Conservation (phyloP, 2,329 filamentous ascomycete genomes). For the Aspergillus oerlinghausenensis region DNA sequence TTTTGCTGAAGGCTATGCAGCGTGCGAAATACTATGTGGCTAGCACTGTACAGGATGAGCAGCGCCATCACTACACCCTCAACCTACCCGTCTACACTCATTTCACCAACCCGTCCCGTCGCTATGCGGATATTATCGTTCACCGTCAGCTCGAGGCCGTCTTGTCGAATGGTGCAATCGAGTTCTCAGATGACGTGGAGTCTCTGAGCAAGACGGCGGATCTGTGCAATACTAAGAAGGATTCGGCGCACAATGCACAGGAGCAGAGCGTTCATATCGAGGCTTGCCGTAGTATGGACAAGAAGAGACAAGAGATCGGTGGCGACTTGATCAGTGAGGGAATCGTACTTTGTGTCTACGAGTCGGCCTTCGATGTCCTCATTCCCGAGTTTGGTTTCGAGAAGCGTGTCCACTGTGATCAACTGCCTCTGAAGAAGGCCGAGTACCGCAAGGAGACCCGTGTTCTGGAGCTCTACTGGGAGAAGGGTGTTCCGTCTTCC, state of each 20-base stretch:
- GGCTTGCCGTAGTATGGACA: constrained; percentile 93
- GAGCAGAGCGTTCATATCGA: constrained; percentile 99
- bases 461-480: constrained; percentile 95
- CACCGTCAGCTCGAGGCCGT: constrained; percentile 90
- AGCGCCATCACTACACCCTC: constrained; percentile 83
- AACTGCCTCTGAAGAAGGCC: constrained; percentile 96
- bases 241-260: constrained; percentile 93
- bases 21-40: constrained; percentile 92
- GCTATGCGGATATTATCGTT: constrained; percentile 91
- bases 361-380: constrained; percentile 95
- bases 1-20: constrained; percentile 91
- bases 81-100: constrained; percentile 95
- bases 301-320: constrained; percentile 76
- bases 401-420: constrained; percentile 98
- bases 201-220: constrained; percentile 87
- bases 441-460: constrained; percentile 96
- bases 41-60: constrained; percentile 69
- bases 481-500: constrained; percentile 96
- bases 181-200: constrained; percentile 87
- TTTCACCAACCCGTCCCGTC: constrained; percentile 90
- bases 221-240: constrained; percentile 97
- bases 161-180: constrained; percentile 73
- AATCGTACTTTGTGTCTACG: constrained; percentile 94
- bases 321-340: constrained; percentile 93
- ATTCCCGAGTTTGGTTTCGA: constrained; percentile 99